A percentile compares a stretch with the other conserved stretches of the same genome.
These are phyloP conservation scores for Colletotrichum australisinense DNA, from an alignment of 2,329 filamentous ascomycete species.

Conservation along the genomic window DNA sequence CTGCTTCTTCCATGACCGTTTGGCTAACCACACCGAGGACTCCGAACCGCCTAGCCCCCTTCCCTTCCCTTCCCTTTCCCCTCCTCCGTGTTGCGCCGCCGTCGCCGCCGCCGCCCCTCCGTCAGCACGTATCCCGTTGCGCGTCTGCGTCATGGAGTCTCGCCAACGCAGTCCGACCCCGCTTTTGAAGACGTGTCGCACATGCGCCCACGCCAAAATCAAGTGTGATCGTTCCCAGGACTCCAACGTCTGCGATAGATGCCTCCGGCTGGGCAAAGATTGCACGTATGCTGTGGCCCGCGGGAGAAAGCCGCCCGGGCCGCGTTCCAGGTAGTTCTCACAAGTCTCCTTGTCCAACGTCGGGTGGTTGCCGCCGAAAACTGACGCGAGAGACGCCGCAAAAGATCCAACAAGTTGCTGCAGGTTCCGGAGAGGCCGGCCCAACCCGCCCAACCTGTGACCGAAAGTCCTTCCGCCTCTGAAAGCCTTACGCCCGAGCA, in stretches of 20 bases:
- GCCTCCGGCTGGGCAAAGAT: slow-evolving; percentile 45
- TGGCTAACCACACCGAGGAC: not conserved
- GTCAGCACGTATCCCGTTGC: not conserved
- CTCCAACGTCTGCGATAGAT: slow-evolving; percentile 46
- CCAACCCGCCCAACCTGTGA: not conserved
- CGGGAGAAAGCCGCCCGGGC: slow-evolving; percentile 37
- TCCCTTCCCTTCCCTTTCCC: not conserved
- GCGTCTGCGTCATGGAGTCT: slow-evolving; percentile 8
- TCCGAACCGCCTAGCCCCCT: not conserved
- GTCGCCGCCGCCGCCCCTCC: not conserved
- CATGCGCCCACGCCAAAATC: slow-evolving; percentile 50
- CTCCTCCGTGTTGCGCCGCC: not conserved
- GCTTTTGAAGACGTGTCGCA: slow-evolving; percentile 46
- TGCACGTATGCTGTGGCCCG: slow-evolving; percentile 46
- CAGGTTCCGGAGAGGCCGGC: slow-evolving; percentile 15
- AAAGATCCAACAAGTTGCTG: slow-evolving; percentile 20
- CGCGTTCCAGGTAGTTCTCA: slow-evolving; percentile 29
- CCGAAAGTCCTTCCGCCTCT: slow-evolving; percentile 17
- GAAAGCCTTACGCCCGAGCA: slow-evolving; percentile 14
- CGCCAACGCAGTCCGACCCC: slow-evolving; percentile 29
- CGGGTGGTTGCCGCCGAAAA: not conserved
- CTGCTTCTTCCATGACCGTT: not conserved
- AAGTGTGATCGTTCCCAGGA: slow-evolving; percentile 47
- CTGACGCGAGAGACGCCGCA: not conserved
- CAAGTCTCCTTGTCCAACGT: not conserved